Conservation (phyloP, 2,329 filamentous ascomycete species). For the Ceratocystis cacaofunesta region DNA sequence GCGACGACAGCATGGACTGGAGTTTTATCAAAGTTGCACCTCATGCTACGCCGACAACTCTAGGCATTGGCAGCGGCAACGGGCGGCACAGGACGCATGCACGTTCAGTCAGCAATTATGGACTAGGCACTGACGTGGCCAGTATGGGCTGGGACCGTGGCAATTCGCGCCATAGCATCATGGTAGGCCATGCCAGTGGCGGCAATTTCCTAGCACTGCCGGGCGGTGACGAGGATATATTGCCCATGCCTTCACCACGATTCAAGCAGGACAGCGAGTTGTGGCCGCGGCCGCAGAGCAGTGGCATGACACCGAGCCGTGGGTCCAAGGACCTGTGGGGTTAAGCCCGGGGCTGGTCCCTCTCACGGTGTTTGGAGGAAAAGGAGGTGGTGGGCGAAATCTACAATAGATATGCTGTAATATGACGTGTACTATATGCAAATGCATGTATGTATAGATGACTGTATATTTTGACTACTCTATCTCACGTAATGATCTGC, state of each 20-base stretch:
- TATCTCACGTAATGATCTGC: neutral
- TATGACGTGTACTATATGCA: neutral
- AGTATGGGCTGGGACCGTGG: constrained; percentile 36
- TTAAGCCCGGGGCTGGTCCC: constrained; percentile 18
- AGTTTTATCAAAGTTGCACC: constrained; percentile 38
- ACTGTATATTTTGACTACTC: neutral
- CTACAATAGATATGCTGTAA: neutral
- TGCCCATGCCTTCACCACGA: constrained; percentile 17
- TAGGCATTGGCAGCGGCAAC: neutral
- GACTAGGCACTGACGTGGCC: constrained; percentile 37
- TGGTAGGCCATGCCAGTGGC: constrained; percentile 34
- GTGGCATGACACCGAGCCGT: constrained; percentile 27
- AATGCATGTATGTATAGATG: too few species aligned
- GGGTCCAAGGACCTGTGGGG: constrained; percentile 32
- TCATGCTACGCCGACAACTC: constrained; percentile 19
- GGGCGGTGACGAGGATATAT: constrained; percentile 19
- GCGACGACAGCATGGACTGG: constrained; percentile 43
- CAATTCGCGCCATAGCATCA: constrained; percentile 38
- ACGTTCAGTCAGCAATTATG: constrained; percentile 42
- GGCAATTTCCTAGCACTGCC: constrained; percentile 41
- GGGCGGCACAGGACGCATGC: constrained; percentile 14
- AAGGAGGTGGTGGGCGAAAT: neutral
- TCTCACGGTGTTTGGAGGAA: neutral
- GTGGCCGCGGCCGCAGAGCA: constrained; percentile 32
- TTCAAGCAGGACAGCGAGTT: constrained; percentile 23